Base-by-base conservation (phyloP, 1,139 yeast species). In the Taphrina wiesneri region DNA sequence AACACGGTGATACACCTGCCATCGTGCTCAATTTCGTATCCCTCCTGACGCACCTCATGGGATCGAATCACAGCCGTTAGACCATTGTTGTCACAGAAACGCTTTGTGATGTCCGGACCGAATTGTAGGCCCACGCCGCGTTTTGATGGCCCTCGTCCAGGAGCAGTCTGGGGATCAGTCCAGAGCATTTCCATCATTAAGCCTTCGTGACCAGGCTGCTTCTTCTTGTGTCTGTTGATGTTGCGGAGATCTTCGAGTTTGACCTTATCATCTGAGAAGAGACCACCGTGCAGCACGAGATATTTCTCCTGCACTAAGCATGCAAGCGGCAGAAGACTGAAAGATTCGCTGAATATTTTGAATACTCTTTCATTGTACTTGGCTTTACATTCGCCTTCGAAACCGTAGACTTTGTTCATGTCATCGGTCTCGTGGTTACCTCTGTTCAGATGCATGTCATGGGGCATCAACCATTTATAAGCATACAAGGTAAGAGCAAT, bases 401-500 rank as follows among this genome's bases (percentile, higher is more conserved):
- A 93, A 0, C 99, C 99, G 74, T 95, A 93, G 34, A 95, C 90
- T 75, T 88, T 89, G 79, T 95, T 95, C 99, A 93, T 93, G 73
- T 89, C 96, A 73, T 88, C 88, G 1, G 98, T 91, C 77, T 95
- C 99, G 76, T 93, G 99, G 75, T 93, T 93, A 36, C 99, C 99
- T 74, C 99, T 83, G 78, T 93, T 93, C 70, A 93, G 76, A 76
- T 79, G 91, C 63, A 93, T 77, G 60, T 83, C 81, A 3, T 77
- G 74, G n/a, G 99, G 99, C 74, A 82, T 88, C 52, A 88, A 77
- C 51, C 91, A 80, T 78, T 93, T 93, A 76, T 90, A 82, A 15
- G 87, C 83, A 75, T 90, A 92, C 63, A 90, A 81, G 59, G 89
- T 81, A 62, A 95, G 79, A 0, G 97, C 97, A 64, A 93, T 96